Evolutionary conservation across 2,329 filamentous ascomycete genomes (phyloP).

Genomic region (Microsporum audouinii): DNA sequence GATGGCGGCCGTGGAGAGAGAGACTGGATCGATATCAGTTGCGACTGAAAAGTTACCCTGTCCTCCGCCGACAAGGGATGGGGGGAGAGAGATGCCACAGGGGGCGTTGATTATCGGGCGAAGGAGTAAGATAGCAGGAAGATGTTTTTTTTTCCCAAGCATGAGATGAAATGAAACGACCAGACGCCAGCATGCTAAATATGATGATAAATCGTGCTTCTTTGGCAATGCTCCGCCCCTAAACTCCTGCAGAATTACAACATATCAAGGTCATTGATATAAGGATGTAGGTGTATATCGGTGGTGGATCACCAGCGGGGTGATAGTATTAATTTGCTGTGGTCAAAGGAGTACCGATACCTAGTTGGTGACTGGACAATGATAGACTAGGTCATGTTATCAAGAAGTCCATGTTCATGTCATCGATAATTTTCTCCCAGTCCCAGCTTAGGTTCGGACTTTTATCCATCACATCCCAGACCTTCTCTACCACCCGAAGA

Average conservation of each 20-base stretch:
- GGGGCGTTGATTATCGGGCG: neutral
- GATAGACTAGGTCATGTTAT: constrained; percentile 37
- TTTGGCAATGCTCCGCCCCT: neutral
- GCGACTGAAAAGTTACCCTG: neutral
- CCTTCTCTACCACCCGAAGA: constrained; percentile 43
- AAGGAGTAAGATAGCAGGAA: neutral
- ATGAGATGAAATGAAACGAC: neutral
- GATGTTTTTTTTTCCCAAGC: neutral
- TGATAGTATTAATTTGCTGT: neutral
- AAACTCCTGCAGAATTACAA: neutral
- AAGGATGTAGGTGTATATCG: neutral
- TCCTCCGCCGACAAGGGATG: neutral
- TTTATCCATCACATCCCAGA: constrained; percentile 51
- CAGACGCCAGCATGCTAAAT: neutral
- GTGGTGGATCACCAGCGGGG: neutral
- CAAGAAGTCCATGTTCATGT: constrained; percentile 50
- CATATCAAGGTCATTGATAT: neutral
- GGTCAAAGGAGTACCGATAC: neutral
- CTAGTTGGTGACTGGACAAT: neutral
- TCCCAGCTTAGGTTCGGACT: constrained; percentile 49
- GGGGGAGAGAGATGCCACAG: neutral
- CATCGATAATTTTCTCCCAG: constrained; percentile 50
- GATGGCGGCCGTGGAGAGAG: neutral
- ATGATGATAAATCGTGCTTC: neutral
- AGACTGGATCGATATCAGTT: neutral